Evolutionary conservation across 306 rosid species (phyloP), one percentile per base, ranked within the genome.

Genomic region (Acacia confusa): DNA sequence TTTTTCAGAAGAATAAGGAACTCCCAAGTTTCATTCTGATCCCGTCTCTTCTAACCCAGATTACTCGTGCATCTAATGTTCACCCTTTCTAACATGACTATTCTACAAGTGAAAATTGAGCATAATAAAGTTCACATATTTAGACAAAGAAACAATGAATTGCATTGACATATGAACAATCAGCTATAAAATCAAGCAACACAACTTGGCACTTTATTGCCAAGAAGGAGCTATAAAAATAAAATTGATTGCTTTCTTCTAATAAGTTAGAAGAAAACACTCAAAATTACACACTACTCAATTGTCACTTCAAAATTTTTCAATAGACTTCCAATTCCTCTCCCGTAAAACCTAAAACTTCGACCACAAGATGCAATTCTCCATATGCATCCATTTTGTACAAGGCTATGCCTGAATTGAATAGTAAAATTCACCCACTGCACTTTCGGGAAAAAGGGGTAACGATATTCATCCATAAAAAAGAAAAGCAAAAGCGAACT

Each of bases 291-390:
- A 63, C 65, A 65, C 81, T 9, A 13, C 19, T 17, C 84, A 64
- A 34, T 82, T 0, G 47, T 20, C 81, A 76, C 72, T 79, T 48
- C 34, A 24, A 60, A n/a, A 77, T 36, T 60, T 17, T 43, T 16
- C 71, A 74, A 66, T n/a, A 44, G 67, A 9, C 41, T 14, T 64
- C 47, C 11, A 58, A 28, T 30, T 75, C 72, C 14, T 30, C 68
- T 65, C 79, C 45, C 79, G 47, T 63, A 8, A 78, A 82, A 45
- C 74, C 74, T 16, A 52, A 82, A 61, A 58, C 40, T 52, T 4
- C 75, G 3, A 73, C 78, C 74, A 67, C 48, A 3, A 79, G 20
- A 74, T 24, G 20, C 44, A 53, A 36, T 64, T n/a, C 36, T 47
- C 4, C 47, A 16, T 2, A 79, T 50, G 57, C 25, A 32, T n/a